phyloP scores from a whole-genome alignment of 176 grass and related monocot species.

The Avena sativa region DNA sequence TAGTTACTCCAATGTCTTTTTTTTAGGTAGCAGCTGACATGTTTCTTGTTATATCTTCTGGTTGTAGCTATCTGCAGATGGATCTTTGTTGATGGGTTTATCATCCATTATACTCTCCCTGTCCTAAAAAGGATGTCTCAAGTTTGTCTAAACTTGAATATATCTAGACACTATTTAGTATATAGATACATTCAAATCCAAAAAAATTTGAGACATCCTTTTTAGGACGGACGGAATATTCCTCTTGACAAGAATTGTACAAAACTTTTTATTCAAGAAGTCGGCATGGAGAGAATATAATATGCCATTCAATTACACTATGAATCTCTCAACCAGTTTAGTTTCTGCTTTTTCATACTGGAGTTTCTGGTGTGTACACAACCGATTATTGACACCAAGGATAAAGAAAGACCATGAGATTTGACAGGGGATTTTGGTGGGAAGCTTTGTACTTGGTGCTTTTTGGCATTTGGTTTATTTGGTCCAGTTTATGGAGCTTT shows the following conservation, averaged over 20 bases:
- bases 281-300: constrained; percentile 59
- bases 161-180: too few relatives aligned
- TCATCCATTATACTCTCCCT: too few relatives aligned
- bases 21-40: too few relatives aligned
- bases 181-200: too few relatives aligned
- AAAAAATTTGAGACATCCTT: too few relatives aligned
- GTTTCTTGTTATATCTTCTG: too few relatives aligned
- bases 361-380: constrained; percentile 70
- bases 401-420: constrained; percentile 10
- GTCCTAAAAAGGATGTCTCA: too few relatives aligned
- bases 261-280: constrained; percentile 50
- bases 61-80: too few relatives aligned
- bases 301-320: constrained; percentile 58
- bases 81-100: too few relatives aligned
- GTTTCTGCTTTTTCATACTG: constrained; percentile 61
- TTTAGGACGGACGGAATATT: neutral
- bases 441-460: constrained; percentile 83
- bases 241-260: neutral
- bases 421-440: constrained; percentile 47
- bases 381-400: constrained; percentile 1
- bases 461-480: constrained; percentile 69
- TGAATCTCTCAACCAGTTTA: constrained; percentile 65
- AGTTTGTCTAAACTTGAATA: too few relatives aligned
- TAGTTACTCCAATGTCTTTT: too few relatives aligned
- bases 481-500: constrained; percentile 47